Percentiles rank a stretch among this genome's conserved stretches.
phyloP scores from a whole-genome alignment of 1,284 basidiomycete species.

The Ceratobasidium sp. region DNA sequence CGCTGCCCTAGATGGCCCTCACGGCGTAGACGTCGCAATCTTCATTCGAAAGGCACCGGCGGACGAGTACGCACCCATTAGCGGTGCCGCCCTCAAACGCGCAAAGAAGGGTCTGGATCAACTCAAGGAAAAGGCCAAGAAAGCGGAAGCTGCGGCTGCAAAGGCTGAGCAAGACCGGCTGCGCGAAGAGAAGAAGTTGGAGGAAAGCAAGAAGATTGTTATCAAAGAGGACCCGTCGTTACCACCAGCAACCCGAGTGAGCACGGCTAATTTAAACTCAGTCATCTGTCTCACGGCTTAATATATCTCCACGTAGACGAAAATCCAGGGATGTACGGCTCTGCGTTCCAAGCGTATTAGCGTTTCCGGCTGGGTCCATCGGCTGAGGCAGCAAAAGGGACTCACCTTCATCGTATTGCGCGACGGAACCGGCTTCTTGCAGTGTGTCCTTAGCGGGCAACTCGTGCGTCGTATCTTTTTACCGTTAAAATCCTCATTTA shows the following conservation, averaged over 20 bases:
- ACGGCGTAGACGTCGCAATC: conserved; percentile 61
- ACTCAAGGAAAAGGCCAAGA: conserved; percentile 89
- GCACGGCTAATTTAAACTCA: conserved; percentile 39
- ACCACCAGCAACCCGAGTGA: conserved; percentile 70
- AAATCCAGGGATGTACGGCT: conserved; percentile 73
- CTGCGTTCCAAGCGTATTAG: conserved; percentile 79
- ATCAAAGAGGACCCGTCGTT: conserved; percentile 77
- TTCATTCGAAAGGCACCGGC: conserved; percentile 72
- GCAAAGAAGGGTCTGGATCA: conserved; percentile 91
- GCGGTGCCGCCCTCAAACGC: conserved; percentile 89
- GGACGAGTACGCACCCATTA: conserved; percentile 79
- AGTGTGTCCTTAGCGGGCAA: conserved; percentile 85
- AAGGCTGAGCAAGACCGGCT: conserved; percentile 74
- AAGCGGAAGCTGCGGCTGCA: conserved; percentile 79
- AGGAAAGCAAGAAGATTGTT: conserved; percentile 89
- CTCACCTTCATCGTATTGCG: conserved; percentile 94
- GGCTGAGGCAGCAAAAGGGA: conserved; percentile 90
- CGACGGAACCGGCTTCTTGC: conserved; percentile 97
- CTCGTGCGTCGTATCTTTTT: conserved; percentile 61
- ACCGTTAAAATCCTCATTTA: neutral
- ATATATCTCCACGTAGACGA: conserved; percentile 61
- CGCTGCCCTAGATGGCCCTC: conserved; percentile 73
- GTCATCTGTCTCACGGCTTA: neutral
- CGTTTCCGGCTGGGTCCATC: conserved; percentile 96
- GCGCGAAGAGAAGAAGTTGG: conserved; percentile 75